phyloP scores from a whole-genome alignment of 148 eudicot species.

The Rheum nobile region DNA sequence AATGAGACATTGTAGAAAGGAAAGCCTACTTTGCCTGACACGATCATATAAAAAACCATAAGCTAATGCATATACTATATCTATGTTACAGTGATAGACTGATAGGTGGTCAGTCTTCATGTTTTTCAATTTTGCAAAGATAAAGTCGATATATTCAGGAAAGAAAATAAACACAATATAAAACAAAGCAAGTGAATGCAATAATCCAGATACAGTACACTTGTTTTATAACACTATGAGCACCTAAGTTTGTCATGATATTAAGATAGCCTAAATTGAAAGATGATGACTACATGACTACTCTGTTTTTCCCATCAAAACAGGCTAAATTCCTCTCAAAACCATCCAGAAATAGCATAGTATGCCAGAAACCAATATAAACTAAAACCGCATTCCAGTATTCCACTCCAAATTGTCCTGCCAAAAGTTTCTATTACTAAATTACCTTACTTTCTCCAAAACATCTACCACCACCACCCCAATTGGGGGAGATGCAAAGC shows the following conservation, averaged over 20 bases:
- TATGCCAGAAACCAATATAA: too few species aligned
- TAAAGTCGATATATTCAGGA: not conserved
- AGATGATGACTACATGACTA: not conserved
- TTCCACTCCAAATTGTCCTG: not conserved
- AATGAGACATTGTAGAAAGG: not conserved
- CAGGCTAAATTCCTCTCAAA: not conserved
- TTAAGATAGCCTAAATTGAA: too few species aligned
- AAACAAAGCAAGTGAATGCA: not conserved
- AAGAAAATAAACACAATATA: not conserved
- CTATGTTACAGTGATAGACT: too few species aligned
- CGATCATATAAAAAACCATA: not conserved
- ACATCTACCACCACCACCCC: not conserved
- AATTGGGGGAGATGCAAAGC: not conserved
- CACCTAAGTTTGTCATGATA: not conserved
- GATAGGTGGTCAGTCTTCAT: not conserved
- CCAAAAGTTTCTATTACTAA: not conserved
- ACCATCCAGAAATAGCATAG: not conserved
- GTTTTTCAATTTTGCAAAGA: not conserved
- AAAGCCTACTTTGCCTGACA: not conserved
- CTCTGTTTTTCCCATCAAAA: not conserved
- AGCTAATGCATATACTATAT: too few species aligned
- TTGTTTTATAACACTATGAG: not conserved
- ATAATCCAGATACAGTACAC: not conserved
- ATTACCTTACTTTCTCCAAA: not conserved
- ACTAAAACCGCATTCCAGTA: not conserved